Evolutionary conservation across 2,329 filamentous ascomycete species (phyloP), one percentile per base, ranked within the genome.

Genomic region (Claviceps sp.): DNA sequence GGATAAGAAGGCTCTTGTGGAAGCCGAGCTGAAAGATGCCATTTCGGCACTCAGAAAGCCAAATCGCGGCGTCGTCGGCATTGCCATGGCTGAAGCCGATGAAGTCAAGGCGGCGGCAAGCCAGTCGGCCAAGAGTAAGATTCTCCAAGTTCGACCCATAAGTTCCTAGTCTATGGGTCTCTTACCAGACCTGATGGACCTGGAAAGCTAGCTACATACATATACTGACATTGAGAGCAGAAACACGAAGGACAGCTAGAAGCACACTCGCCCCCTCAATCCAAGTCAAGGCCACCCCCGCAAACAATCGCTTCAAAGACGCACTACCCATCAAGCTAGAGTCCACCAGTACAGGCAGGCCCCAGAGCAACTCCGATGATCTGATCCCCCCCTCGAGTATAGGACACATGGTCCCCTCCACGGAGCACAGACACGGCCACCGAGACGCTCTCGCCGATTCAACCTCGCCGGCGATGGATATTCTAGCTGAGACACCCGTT

Each of bases 21-120:
- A 88, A 47, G 79, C 82, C 30, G 83, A 89, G 60, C 67, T 91
- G 37, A 79, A 81, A 57, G 79, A 87, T 54, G 87, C 87, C 8
- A 90, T 93, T 48, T 78, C 78, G 5, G 77, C 82, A 9, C 65
- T 91, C 43, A 83, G 85, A 63, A 88, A 83, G 65, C 87, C 87
- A 1, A 89, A 91, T 60, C 78, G 87, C 46, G 76, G 79, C 22
- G 72, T 85, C 42, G 84, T 83, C 13, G 81, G 81, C 37, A 82
- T 81, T 59, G 76, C 80, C 40, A 73, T 86, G 52, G 79, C 77
- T 3, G 84, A 87, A 57, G 82, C 79, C 26, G 76, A 79, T 4
- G 84, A 88, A 62, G 77, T 76, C 58, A 77, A 82, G 51, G 69
- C 72, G 5, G 71, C 70, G 16, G 70, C 70, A 4, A 70, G 70